Evolutionary conservation across 2,329 filamentous ascomycete species (phyloP), one percentile per base, ranked within the genome.

Genomic region (Chaetomiaceae sp.): DNA sequence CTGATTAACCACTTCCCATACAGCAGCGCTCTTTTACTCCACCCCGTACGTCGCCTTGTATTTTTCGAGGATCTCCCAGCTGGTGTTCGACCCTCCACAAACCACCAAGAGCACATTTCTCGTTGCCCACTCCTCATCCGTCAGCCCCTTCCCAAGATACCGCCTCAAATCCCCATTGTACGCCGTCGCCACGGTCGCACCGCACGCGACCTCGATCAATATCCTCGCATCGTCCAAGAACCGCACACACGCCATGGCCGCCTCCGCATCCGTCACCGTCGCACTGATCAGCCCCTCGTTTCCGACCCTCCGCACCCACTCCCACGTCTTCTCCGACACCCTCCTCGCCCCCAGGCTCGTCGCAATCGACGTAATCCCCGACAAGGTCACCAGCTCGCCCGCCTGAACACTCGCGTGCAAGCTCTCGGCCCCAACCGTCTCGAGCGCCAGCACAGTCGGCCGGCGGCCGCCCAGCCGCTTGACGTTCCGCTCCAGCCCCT

Each of bases 181-280:
- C 54, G 77, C 83, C 3, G 81, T 67, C 1, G 86, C 89, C 11
- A 95, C 71, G 48, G 86, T 87, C 5, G 92, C 90, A 1, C 91
- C 90, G 67, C 92, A 96, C 0, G 90, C 84, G 32, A 86, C 75
- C 73, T 97, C 92, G 3, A 96, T 89, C 53, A 96, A 74, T 52
- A 92, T 72, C 23, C 87, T 75, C 62, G 91, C 88, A 56, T 95
- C 90, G 59, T 96, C 87, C 9, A 89, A 85, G 57, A 96, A 84
- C 21, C 81, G 76, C 63, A 86, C 83, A 49, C 86, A 87, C 2
- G 85, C 90, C 70, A 85, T 80, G 18, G 88, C 89, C 0, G 92
- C 91, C 64, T 94, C 88, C 3, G 82, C 84, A 62, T 95, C 89
- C 2, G 76, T 77, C 8, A 94, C 74, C 0, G 90, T 85, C 2